Evolutionary conservation across 352 stramenopile species (phyloP).

Genomic region (Blastocystis sp.): DNA sequence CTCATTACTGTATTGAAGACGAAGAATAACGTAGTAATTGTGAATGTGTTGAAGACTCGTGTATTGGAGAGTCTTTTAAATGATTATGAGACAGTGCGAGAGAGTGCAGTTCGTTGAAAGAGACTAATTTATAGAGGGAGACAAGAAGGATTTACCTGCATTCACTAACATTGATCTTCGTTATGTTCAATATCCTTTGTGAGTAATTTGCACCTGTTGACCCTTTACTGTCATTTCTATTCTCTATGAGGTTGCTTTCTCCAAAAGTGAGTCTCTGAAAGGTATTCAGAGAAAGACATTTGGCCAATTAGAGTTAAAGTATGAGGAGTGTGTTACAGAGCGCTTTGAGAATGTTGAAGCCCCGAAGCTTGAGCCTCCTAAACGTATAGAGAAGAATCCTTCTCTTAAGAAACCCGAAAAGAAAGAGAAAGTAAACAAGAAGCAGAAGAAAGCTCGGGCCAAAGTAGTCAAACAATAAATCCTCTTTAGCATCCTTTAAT

Average conservation of each 20-base stretch:
- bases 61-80: neutral
- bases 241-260: neutral
- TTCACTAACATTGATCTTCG: conserved; percentile 50
- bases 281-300: neutral
- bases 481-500: neutral
- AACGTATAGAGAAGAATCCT: neutral
- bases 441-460: neutral
- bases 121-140: neutral
- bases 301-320: neutral
- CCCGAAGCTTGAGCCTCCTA: neutral
- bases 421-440: conserved; percentile 18
- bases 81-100: neutral
- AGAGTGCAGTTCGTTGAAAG: neutral
- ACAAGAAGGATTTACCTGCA: neutral
- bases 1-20: neutral
- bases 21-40: neutral
- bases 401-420: neutral
- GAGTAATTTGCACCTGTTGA: neutral
- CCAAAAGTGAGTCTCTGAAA: neutral
- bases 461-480: neutral
- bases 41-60: neutral
- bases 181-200: conserved; percentile 55
- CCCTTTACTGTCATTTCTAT: neutral
- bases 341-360: neutral
- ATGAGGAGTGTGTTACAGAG: neutral